Conservation (phyloP, 805 yeast genomes). For the Suhomyces kilbournensis region DNA sequence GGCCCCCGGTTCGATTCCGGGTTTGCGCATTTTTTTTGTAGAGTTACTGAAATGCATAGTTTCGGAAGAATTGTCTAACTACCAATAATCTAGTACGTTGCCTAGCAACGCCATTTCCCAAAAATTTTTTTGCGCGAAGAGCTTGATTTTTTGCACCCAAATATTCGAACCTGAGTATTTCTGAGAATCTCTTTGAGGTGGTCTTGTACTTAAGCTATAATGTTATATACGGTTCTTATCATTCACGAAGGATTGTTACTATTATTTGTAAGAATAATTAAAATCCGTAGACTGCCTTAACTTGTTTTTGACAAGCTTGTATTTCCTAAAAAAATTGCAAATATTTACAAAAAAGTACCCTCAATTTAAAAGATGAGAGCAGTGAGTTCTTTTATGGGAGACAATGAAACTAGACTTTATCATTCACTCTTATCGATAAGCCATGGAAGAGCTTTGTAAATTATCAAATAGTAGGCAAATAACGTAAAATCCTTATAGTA, state of each 20-base stretch:
- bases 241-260: background rate
- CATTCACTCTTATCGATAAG: no score
- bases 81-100: background rate
- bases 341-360: background rate
- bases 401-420: background rate
- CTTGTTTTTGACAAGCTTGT: no score
- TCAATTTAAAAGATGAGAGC: no score
- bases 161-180: background rate
- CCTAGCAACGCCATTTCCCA: background rate
- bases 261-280: no score
- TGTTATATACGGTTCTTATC: background rate
- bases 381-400: background rate
- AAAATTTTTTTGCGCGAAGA: background rate
- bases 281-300: no score
- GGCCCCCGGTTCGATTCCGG: slow-evolving; percentile 1
- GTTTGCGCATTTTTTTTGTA: background rate
- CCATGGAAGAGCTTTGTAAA: background rate
- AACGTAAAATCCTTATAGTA: background rate
- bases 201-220: background rate
- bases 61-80: background rate
- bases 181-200: background rate
- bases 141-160: background rate
- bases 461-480: no score
- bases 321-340: no score
- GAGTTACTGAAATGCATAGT: background rate